phyloP scores from a whole-genome alignment of 2,329 filamentous ascomycete species.

The Penicillium sp. region DNA sequence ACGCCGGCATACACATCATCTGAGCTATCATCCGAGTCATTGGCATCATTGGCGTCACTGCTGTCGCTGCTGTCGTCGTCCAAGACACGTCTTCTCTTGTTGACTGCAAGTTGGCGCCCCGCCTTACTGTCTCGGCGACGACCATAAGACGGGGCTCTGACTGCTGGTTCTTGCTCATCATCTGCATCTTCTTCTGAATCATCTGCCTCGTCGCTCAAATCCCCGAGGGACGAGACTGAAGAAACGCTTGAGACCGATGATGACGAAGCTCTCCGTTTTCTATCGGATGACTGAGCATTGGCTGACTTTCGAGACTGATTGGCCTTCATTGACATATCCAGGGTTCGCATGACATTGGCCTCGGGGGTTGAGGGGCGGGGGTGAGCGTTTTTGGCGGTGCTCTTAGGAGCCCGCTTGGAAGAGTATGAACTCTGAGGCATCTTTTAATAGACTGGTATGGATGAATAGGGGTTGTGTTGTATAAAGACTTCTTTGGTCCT shows the following conservation, averaged over 20 bases:
- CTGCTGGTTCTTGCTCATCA: constrained; percentile 44
- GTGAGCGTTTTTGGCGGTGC: constrained; percentile 24
- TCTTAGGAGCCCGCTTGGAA: constrained; percentile 29
- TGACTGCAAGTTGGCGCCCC: constrained; percentile 37
- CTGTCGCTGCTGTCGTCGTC: constrained; percentile 35
- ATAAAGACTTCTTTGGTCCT: constrained; percentile 1
- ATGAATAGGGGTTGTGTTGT: background rate
- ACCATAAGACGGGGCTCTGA: constrained; percentile 44
- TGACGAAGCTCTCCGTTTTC: constrained; percentile 36
- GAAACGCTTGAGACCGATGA: constrained; percentile 40
- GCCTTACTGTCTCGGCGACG: constrained; percentile 37
- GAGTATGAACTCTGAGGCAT: constrained; percentile 28
- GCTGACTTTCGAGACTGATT: constrained; percentile 27
- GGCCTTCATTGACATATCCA: constrained; percentile 22
- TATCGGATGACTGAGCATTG: constrained; percentile 25
- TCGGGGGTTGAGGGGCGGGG: constrained; percentile 24
- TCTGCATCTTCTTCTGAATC: constrained; percentile 42
- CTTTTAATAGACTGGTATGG: constrained; percentile 1
- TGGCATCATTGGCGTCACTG: constrained; percentile 34
- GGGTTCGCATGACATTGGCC: constrained; percentile 21
- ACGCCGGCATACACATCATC: constrained; percentile 74
- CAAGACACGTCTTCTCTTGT: constrained; percentile 33
- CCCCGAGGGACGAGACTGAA: constrained; percentile 36
- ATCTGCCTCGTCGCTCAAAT: constrained; percentile 37
- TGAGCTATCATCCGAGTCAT: constrained; percentile 45